Conservation (phyloP, 2,329 filamentous ascomycete genomes). For the Hypoxylon sp. region DNA sequence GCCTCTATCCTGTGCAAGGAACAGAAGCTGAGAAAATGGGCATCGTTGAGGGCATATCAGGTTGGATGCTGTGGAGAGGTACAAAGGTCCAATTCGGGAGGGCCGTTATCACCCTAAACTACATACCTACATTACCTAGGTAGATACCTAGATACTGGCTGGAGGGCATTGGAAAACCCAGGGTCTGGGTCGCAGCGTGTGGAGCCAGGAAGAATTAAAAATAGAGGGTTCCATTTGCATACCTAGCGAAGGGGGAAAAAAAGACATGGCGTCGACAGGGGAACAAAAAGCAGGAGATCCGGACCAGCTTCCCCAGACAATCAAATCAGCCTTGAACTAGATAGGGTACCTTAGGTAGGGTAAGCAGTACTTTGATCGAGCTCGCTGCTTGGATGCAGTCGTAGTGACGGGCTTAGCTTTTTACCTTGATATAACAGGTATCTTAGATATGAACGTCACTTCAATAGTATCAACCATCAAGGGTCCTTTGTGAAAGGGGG, state of each 20-base stretch:
- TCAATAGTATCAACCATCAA: too few species aligned
- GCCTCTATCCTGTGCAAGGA: background rate
- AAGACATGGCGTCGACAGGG: background rate
- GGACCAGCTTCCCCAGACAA: constrained; percentile 25
- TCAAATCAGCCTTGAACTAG: too few species aligned
- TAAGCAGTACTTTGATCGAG: background rate
- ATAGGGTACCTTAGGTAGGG: too few species aligned
- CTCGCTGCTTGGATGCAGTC: background rate
- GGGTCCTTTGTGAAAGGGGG: too few species aligned
- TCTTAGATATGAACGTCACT: too few species aligned
- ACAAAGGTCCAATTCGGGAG: background rate
- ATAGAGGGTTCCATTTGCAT: background rate
- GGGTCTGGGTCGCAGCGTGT: constrained; percentile 11
- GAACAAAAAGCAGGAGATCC: background rate
- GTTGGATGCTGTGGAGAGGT: background rate
- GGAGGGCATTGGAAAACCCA: constrained; percentile 6
- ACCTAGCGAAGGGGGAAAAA: background rate
- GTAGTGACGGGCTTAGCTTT: background rate
- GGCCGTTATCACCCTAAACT: constrained; percentile 14
- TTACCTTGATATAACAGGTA: too few species aligned
- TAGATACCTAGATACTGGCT: background rate
- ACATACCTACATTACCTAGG: background rate
- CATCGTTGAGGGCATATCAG: background rate
- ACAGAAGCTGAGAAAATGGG: background rate
- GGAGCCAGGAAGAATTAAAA: background rate